Conservation (phyloP, 192 early-diverging fungal species). For the Mortierella antarctica region DNA sequence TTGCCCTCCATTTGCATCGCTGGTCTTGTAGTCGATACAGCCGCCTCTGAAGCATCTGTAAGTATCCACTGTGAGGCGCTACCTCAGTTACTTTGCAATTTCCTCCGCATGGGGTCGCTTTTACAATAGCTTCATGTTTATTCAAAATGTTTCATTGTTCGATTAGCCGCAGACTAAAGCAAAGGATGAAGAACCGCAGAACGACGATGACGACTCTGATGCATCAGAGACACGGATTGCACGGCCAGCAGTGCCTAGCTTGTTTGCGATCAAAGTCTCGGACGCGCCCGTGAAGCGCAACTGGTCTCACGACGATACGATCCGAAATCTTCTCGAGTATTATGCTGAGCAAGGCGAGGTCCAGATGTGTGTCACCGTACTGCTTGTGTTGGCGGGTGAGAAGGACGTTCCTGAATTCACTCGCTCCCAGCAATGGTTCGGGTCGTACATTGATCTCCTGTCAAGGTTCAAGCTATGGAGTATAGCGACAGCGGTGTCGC, state of each 20-base stretch:
- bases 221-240: slow-evolving; percentile 2
- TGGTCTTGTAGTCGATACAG: slow-evolving; percentile 7
- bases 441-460: slow-evolving; percentile 78
- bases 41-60: not conserved
- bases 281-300: slow-evolving; percentile 38
- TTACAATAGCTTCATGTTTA: not conserved
- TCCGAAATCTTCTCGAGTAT: slow-evolving; percentile 70
- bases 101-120: too few species aligned
- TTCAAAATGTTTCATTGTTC: not conserved
- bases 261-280: slow-evolving; percentile 52
- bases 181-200: not conserved
- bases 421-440: slow-evolving; percentile 72
- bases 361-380: slow-evolving; percentile 82
- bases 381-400: slow-evolving; percentile 67
- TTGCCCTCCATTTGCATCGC: not conserved
- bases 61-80: not conserved
- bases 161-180: not conserved
- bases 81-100: too few species aligned
- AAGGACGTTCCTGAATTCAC: slow-evolving; percentile 31
- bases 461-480: slow-evolving; percentile 78
- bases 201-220: slow-evolving; percentile 12
- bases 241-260: slow-evolving; percentile 29
- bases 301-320: slow-evolving; percentile 61
- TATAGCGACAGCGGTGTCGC: slow-evolving; percentile 69
- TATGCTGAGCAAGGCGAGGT: slow-evolving; percentile 85